Conservation (phyloP, 225 moss, liverwort and hornwort genomes). For the Pleurozium schreberi region DNA sequence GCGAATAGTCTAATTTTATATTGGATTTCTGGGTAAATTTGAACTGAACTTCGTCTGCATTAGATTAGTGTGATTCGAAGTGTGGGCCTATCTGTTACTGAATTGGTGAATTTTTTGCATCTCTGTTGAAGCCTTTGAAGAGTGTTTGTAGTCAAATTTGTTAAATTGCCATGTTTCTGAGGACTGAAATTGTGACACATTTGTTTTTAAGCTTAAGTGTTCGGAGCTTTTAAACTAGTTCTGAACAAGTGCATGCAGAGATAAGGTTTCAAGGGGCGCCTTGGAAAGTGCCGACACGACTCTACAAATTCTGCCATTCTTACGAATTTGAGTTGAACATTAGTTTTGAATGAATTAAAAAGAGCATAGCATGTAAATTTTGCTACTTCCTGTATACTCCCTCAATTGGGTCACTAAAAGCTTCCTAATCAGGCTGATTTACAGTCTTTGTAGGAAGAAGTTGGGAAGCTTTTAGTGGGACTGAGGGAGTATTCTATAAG, state of each 20-base stretch:
- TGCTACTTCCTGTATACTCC: not conserved
- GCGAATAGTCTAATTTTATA: not conserved
- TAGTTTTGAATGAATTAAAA: not conserved
- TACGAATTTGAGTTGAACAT: not conserved
- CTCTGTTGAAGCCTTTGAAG: not conserved
- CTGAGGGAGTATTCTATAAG: not conserved
- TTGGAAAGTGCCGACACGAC: not conserved
- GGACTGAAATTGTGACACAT: not conserved
- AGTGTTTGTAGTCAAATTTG: not conserved
- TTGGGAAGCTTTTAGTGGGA: no score
- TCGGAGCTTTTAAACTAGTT: not conserved
- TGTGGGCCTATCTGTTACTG: not conserved
- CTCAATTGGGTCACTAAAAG: no score
- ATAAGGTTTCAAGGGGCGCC: not conserved
- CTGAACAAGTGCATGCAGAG: not conserved
- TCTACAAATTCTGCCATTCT: not conserved
- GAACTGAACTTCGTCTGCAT: no score
- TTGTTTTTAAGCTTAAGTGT: not conserved
- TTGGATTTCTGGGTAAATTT: not conserved
- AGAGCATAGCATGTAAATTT: not conserved
- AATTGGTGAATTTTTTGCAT: not conserved
- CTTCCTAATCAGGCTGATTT: no score
- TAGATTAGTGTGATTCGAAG: not conserved
- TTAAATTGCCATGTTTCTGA: not conserved
- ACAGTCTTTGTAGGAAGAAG: no score